Conservation (phyloP, 2,329 filamentous ascomycete species). For the Dactylellina sp. region DNA sequence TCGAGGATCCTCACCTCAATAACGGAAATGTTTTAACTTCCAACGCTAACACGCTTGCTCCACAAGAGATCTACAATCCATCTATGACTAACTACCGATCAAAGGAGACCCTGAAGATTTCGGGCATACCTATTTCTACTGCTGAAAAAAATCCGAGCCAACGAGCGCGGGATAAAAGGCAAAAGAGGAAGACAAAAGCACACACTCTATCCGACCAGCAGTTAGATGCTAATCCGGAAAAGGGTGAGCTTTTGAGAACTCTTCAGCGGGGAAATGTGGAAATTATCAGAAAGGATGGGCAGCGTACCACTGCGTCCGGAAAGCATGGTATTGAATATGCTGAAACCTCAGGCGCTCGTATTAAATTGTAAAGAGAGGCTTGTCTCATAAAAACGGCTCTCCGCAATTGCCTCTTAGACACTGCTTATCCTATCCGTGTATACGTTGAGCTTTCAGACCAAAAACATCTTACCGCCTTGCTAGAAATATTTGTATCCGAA, state of each 20-base stretch:
- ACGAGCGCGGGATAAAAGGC: slow-evolving; percentile 3
- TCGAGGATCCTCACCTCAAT: slow-evolving; percentile 94
- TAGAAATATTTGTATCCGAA: too few species aligned
- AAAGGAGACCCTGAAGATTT: not conserved
- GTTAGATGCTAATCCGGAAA: not conserved
- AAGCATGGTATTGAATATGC: not conserved
- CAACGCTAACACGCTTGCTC: slow-evolving; percentile 78
- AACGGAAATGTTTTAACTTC: slow-evolving; percentile 74
- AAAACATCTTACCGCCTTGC: too few species aligned
- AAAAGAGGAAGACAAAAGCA: not conserved
- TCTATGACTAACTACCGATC: slow-evolving; percentile 11
- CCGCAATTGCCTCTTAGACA: too few species aligned
- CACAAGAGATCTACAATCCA: slow-evolving; percentile 83
- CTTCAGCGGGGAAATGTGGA: slow-evolving; percentile 31
- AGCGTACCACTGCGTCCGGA: slow-evolving; percentile 12
- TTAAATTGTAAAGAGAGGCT: slow-evolving; percentile 43
- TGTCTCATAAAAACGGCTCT: too few species aligned
- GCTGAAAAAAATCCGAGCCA: slow-evolving; percentile 18
- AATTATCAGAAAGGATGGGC: slow-evolving; percentile 25
- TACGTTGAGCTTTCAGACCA: too few species aligned
- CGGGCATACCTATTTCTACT: slow-evolving; percentile 33
- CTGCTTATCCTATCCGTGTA: too few species aligned
- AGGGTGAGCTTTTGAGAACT: slow-evolving; percentile 7
- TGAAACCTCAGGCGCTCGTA: slow-evolving; percentile 4
- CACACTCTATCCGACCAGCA: not conserved